Percentiles rank a stretch among this genome's conserved stretches.
phyloP scores from a whole-genome alignment of 176 grass and related monocot species.

The Juncus effusus region DNA sequence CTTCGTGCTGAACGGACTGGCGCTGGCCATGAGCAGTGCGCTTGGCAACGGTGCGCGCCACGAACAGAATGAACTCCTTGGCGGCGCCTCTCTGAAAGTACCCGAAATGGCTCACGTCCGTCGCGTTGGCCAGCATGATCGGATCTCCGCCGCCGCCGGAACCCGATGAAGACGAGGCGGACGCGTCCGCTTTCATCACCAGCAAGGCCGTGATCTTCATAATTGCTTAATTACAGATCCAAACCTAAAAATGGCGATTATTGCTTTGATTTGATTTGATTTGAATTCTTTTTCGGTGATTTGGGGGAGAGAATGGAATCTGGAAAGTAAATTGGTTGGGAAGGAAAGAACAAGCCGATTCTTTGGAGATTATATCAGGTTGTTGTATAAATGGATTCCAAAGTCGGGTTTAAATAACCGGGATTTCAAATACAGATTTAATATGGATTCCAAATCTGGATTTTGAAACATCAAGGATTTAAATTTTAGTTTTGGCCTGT shows the following conservation, averaged over 20 bases:
- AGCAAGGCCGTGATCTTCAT: slow-evolving; percentile 95
- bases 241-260: slow-evolving; percentile 14
- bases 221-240: neutral
- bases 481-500: no score
- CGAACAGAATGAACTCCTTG: slow-evolving; percentile 82
- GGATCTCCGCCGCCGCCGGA: slow-evolving; percentile 39
- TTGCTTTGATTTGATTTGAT: no score
- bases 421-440: no score
- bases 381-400: no score
- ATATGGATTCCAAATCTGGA: no score
- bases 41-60: slow-evolving; percentile 74
- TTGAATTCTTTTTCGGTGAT: no score
- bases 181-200: slow-evolving; percentile 50
- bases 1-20: slow-evolving; percentile 93
- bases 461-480: no score
- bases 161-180: slow-evolving; percentile 36
- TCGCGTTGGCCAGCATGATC: slow-evolving; percentile 75
- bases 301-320: slow-evolving; percentile 4
- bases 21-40: slow-evolving; percentile 61
- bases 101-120: slow-evolving; percentile 89
- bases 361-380: no score
- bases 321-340: neutral
- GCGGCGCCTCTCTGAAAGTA: slow-evolving; percentile 72
- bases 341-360: no score
- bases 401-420: no score